Evolutionary conservation across 768 basidiomycete genomes (phyloP), one percentile per base, ranked within the genome.

Genomic region (Nevesoporus exiguus): DNA sequence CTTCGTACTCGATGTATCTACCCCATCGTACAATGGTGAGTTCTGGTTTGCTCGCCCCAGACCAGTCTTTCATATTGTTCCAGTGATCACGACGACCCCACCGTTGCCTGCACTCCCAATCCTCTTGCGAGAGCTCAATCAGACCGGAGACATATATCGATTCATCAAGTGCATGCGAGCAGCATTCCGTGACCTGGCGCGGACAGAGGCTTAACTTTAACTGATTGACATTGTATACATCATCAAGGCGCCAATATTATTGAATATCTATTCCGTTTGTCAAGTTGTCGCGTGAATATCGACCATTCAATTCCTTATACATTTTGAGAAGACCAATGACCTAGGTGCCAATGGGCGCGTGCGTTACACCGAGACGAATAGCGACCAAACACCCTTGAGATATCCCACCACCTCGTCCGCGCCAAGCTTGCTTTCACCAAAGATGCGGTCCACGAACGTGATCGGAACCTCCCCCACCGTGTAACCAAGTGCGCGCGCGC

Each of bases 401-500:
- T 95, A 96, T 15, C 83, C 83, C 3, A 96, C 90, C 57, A 96
- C 77, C 74, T 96, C 93, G 68, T 87, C 83, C 27, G 90, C 88
- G 15, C 90, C 88, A 41, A 96, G 77, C 73, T 96, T 96, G 70
- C 91, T 93, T 73, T 95, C 92, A 1, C 93, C 93, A 68, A 88
- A 95, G 65, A 96, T 86, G 34, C 93, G 82, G 73, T 96, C 93
- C 42, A 95, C 93, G 63, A 96, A 96, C 3, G 93, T 96, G 58
- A 96, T 96, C 1, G 93, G 93, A 24, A 96, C 81, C 69, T 96
- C 93, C 5, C 92, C 93, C 0, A 96, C 84, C 5, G 80, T 83
- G 71, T 93, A 95, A 6, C 90, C 92, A 51, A 91, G 73, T 2
- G 88, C 83, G 21, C 85, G 80, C 5, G 93, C 93, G 1, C 93